Evolutionary conservation across 176 grass and related monocot genomes (phyloP).

Genomic region (Phoenix roebelenii): DNA sequence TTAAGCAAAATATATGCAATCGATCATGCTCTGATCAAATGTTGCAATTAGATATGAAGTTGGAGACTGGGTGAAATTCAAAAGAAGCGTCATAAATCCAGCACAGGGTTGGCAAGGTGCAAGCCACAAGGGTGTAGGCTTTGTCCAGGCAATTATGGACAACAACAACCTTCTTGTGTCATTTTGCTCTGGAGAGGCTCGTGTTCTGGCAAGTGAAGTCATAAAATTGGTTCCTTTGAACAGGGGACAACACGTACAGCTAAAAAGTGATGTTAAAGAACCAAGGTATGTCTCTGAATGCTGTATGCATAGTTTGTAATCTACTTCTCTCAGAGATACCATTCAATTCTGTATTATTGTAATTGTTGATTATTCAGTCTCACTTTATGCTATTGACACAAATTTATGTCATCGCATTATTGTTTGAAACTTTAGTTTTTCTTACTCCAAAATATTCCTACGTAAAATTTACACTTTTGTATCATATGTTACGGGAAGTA

Average conservation of each 20-base stretch:
- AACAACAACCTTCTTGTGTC: conserved; percentile 67
- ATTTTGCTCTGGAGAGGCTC: conserved; percentile 97
- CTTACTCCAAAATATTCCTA: too few species aligned
- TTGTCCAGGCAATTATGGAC: conserved; percentile 73
- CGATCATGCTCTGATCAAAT: conserved; percentile 7
- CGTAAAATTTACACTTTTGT: too few species aligned
- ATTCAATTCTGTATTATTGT: too few species aligned
- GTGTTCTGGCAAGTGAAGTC: conserved; percentile 74
- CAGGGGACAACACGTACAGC: conserved; percentile 95
- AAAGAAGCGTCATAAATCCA: conserved; percentile 58
- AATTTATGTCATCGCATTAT: too few species aligned
- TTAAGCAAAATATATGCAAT: conserved; percentile 14
- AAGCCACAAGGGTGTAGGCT: conserved; percentile 78
- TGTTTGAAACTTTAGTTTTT: too few species aligned
- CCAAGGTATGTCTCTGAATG: conserved; percentile 48
- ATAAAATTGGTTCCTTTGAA: conserved; percentile 96
- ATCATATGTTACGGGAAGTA: too few species aligned
- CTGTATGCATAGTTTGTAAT: too few species aligned
- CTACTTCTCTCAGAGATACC: too few species aligned
- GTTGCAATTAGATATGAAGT: conserved; percentile 66
- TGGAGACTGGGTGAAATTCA: conserved; percentile 97
- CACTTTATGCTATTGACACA: too few species aligned
- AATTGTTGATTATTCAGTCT: too few species aligned
- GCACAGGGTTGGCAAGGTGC: conserved; percentile 92
- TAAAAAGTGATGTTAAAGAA: conserved; percentile 70